phyloP scores from a whole-genome alignment of 2,329 filamentous ascomycete species.

The Aspergillus sp. region DNA sequence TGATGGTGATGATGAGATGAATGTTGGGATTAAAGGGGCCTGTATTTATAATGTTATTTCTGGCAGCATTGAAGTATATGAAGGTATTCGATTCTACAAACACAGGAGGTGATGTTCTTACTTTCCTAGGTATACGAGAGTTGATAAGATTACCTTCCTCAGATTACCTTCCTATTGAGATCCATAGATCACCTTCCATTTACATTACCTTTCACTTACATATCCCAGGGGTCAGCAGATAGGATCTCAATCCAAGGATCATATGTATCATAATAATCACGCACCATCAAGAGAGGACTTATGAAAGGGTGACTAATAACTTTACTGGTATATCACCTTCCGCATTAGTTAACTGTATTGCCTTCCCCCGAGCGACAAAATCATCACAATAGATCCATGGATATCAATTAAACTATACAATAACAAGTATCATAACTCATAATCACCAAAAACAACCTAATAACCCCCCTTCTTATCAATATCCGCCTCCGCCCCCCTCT shows the following conservation, averaged over 20 bases:
- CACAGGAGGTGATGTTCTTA: neutral
- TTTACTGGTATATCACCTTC: neutral
- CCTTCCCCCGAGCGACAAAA: neutral
- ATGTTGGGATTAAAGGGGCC: neutral
- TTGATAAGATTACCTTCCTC: too few relatives aligned
- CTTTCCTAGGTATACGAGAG: neutral
- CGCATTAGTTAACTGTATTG: neutral
- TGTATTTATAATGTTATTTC: neutral
- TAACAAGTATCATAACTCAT: neutral
- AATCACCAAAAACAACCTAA: conserved; percentile 4
- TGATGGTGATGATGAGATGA: neutral
- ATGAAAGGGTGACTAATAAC: too few relatives aligned
- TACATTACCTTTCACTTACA: too few relatives aligned
- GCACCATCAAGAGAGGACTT: too few relatives aligned
- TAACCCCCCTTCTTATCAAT: conserved; percentile 54
- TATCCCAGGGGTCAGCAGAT: too few relatives aligned
- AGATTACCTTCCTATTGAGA: too few relatives aligned
- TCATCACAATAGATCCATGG: neutral
- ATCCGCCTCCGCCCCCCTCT: conserved; percentile 76
- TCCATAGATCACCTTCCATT: neutral
- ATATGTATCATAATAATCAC: too few relatives aligned
- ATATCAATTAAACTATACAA: neutral
- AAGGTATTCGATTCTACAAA: neutral
- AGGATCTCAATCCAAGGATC: too few relatives aligned
- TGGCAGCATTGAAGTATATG: neutral